Evolutionary conservation across 2,329 filamentous ascomycete genomes (phyloP).

Genomic region (Fusarium palustre): DNA sequence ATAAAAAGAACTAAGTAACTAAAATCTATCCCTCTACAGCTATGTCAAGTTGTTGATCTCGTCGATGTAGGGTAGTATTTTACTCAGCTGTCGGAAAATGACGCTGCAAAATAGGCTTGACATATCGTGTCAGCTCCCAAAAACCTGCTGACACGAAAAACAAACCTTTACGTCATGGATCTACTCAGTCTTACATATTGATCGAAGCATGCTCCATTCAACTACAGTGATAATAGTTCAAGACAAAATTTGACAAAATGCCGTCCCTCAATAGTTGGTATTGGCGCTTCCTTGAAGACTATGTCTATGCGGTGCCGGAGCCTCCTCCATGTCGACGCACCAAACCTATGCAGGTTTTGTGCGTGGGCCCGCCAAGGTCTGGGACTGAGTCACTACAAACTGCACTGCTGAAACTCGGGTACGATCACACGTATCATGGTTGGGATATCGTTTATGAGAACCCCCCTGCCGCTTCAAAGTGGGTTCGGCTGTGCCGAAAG

Average conservation of each 20-base stretch:
- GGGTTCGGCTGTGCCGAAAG: slow-evolving; percentile 22
- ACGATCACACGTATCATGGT: slow-evolving; percentile 52
- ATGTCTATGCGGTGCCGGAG: slow-evolving; percentile 28
- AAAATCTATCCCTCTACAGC: neutral
- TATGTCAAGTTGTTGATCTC: neutral
- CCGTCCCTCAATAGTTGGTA: slow-evolving; percentile 22
- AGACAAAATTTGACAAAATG: neutral
- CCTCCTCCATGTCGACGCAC: slow-evolving; percentile 42
- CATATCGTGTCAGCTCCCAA: neutral
- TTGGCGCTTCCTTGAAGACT: slow-evolving; percentile 18
- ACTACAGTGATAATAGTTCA: neutral
- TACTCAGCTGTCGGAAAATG: slow-evolving; percentile 2
- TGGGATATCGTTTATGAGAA: slow-evolving; percentile 51
- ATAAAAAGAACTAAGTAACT: too few species aligned
- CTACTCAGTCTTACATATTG: neutral
- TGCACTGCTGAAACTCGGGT: slow-evolving; percentile 46
- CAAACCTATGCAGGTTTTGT: slow-evolving; percentile 52
- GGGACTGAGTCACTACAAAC: slow-evolving; percentile 53
- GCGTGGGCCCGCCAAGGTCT: slow-evolving; percentile 50
- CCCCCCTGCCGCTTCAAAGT: slow-evolving; percentile 5
- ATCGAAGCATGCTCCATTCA: neutral
- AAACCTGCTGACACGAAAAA: neutral
- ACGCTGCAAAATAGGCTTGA: neutral
- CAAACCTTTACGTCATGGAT: neutral
- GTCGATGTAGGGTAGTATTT: neutral